Evolutionary conservation across 1,284 basidiomycete genomes (phyloP).

Genomic region (Ustilago trichophora): DNA sequence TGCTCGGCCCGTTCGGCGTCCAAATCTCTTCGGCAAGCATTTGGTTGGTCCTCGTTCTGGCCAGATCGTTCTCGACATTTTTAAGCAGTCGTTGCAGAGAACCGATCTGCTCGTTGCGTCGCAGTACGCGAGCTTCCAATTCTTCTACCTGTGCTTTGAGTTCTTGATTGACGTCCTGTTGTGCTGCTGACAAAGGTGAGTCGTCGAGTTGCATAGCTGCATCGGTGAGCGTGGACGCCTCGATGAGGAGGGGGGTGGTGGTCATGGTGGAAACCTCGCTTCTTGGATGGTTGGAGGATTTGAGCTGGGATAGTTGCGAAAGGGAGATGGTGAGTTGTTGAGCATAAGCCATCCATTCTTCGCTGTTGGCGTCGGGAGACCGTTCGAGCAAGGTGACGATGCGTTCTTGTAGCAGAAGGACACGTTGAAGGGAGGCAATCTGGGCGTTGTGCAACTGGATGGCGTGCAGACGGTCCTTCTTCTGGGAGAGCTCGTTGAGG

Average conservation of each 20-base stretch:
- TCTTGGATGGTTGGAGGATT: too few relatives aligned
- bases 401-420: slow-evolving; percentile 10
- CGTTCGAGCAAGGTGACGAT: slow-evolving; percentile 20
- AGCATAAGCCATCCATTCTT: slow-evolving; percentile 10
- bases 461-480: slow-evolving; percentile 17
- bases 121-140: slow-evolving; percentile 27
- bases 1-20: slow-evolving; percentile 9
- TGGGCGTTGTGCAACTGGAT: slow-evolving; percentile 16
- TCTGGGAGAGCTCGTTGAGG: slow-evolving; percentile 14
- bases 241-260: too few relatives aligned
- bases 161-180: too few relatives aligned
- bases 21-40: slow-evolving; percentile 31
- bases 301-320: not conserved
- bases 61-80: slow-evolving; percentile 18
- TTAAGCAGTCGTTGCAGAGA: slow-evolving; percentile 28
- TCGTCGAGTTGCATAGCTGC: too few relatives aligned
- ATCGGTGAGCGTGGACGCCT: too few relatives aligned
- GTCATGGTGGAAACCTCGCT: too few relatives aligned
- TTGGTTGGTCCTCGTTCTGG: slow-evolving; percentile 30
- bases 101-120: slow-evolving; percentile 49
- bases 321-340: slow-evolving; percentile 3
- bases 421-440: slow-evolving; percentile 3
- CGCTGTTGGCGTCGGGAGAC: not conserved
- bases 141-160: slow-evolving; percentile 11
- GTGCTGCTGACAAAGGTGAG: too few relatives aligned